Evolutionary conservation across 1,139 yeast species (phyloP).

Genomic region (Suhomyces bolitotheri): DNA sequence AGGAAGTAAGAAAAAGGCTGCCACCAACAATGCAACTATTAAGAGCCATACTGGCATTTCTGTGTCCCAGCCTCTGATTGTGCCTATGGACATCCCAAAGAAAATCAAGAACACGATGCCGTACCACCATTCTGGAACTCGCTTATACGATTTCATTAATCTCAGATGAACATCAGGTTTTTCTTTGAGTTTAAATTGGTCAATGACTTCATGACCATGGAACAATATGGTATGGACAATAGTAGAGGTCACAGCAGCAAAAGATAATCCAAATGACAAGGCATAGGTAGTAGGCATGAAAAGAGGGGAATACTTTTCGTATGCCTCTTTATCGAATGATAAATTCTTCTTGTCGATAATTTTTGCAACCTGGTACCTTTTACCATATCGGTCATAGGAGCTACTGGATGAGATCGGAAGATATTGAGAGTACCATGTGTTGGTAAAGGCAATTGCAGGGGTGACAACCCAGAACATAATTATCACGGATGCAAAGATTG

Average conservation of each 20-base stretch:
- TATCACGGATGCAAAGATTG: conserved; percentile 38
- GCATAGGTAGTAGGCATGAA: conserved; percentile 66
- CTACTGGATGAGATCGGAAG: conserved; percentile 44
- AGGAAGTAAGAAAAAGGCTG: conserved; percentile 42
- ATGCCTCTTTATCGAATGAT: conserved; percentile 49
- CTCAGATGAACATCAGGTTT: conserved; percentile 64
- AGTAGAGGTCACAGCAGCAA: conserved; percentile 64
- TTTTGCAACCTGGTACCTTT: conserved; percentile 34
- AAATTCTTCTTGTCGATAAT: conserved; percentile 43
- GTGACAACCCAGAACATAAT: conserved; percentile 43
- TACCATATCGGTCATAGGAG: conserved; percentile 40
- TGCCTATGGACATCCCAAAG: conserved; percentile 42
- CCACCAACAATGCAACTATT: conserved; percentile 42
- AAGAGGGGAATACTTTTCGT: conserved; percentile 55
- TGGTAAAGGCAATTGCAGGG: conserved; percentile 44
- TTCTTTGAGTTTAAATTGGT: conserved; percentile 44
- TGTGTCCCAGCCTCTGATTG: conserved; percentile 44
- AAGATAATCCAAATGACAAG: conserved; percentile 61
- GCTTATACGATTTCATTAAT: conserved; percentile 58
- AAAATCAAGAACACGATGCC: conserved; percentile 39
- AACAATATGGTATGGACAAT: conserved; percentile 55
- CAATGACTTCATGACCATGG: conserved; percentile 55
- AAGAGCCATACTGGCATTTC: conserved; percentile 44
- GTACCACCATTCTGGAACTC: conserved; percentile 73
- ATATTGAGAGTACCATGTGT: conserved; percentile 46